Base-by-base conservation (phyloP, 2,329 filamentous ascomycete genomes). In the Sarocladium strictum region DNA sequence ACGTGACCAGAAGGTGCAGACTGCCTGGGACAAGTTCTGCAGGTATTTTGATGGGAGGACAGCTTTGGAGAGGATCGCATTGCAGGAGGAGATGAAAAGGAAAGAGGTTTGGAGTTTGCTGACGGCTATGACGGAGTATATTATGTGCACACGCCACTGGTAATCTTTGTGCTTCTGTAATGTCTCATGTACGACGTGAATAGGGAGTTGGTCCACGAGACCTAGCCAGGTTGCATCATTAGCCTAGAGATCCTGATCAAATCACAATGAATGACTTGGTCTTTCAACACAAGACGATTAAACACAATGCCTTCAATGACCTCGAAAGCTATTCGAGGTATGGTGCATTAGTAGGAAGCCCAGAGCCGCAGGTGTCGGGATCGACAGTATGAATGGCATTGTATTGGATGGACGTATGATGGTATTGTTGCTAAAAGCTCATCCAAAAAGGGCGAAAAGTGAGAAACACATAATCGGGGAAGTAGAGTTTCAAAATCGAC, bases 1-100 rank as follows among this genome's bases (percentile, higher is more conserved):
- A 55, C 71, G 67, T 55, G 77, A 84, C 58, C 73, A 75, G 15
- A 81, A 84, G 56, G 69, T 89, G 14, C 77, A 81, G 40, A 79
- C 83, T 55, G 79, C 81, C 49, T 96, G 91, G 87, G 81, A 83
- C 2, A 75, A 79, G 43, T 84, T 96, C 62, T 80, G 86, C 63
- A 90, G 88, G 68, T 94, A 97, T 69, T 90, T 97, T 62, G 92
- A 97, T 67, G 94, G 94, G 1, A 81, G 79, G 55, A 85, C 87
- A 64, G 86, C 92, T 2, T 76, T 97, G 57, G 94, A 99, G 72
- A 85, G 92, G 62, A 87, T 99, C 60, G 83, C 88, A 1, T 74
- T 94, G n/a, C 80, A 87, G 55, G 90, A 97, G 71, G 88, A 89
- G 5, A 80, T 95, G 73, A 96, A 94, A 74, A 78, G 90, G 55